Percentiles rank a stretch among this genome's conserved stretches.
Conservation (phyloP, 192 early-diverging fungal genomes). For the Backusella liffmaniae region DNA sequence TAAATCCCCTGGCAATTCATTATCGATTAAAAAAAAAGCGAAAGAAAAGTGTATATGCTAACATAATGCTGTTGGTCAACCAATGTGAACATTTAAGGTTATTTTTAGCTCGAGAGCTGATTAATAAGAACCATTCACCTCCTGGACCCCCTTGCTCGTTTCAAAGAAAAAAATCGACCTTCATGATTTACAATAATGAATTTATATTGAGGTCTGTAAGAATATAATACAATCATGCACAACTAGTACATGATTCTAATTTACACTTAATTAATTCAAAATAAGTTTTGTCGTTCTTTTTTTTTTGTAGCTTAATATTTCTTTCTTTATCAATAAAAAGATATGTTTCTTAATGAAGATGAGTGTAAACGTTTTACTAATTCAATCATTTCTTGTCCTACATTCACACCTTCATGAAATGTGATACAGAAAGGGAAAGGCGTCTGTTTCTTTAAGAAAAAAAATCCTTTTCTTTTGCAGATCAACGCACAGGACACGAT, state of each 20-base stretch:
- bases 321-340: neutral
- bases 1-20: neutral
- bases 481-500: slow-evolving; percentile 6
- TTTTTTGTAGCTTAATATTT: neutral
- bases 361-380: neutral
- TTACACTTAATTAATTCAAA: neutral
- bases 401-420: neutral
- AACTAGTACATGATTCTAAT: neutral
- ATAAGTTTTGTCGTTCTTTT: neutral
- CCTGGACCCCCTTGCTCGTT: neutral
- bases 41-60: neutral
- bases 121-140: neutral
- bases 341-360: neutral
- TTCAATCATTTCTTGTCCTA: neutral
- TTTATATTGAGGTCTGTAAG: neutral
- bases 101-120: neutral
- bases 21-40: neutral
- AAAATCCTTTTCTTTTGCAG: neutral
- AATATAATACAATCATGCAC: neutral
- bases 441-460: neutral
- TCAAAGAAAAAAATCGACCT: neutral
- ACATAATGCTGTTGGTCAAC: neutral
- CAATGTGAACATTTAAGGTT: neutral
- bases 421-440: neutral
- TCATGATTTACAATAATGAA: neutral